phyloP scores from a whole-genome alignment of 2,329 filamentous ascomycete species.

The Didymella lethalis region DNA sequence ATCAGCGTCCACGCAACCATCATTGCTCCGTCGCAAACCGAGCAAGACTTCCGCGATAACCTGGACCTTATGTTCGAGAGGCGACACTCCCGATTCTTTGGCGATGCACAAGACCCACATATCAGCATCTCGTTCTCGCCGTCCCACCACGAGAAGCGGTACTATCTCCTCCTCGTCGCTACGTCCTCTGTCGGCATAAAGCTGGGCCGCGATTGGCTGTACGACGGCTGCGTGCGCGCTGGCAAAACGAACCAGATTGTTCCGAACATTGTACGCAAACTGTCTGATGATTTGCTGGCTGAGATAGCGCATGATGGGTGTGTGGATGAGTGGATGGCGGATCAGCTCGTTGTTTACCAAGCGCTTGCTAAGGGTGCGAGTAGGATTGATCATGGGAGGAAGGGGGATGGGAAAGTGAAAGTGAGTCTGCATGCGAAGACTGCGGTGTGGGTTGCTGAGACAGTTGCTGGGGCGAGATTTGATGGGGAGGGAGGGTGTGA shows the following conservation, averaged over 20 bases:
- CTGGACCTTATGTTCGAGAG: slow-evolving; percentile 37
- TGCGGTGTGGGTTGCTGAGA: slow-evolving; percentile 55
- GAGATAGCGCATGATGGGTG: slow-evolving; percentile 59
- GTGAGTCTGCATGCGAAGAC: slow-evolving; percentile 57
- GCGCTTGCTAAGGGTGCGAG: slow-evolving; percentile 59
- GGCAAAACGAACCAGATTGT: slow-evolving; percentile 39
- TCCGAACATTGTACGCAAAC: slow-evolving; percentile 52
- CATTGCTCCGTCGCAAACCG: slow-evolving; percentile 46
- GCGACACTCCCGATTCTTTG: slow-evolving; percentile 28
- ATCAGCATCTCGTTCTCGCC: slow-evolving; percentile 49
- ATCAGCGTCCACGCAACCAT: slow-evolving; percentile 48
- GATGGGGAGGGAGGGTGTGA: slow-evolving; percentile 49
- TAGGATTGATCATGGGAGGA: slow-evolving; percentile 35
- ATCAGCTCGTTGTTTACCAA: slow-evolving; percentile 68
- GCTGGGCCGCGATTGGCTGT: slow-evolving; percentile 62
- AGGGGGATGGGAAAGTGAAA: slow-evolving; percentile 31
- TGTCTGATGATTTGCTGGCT: slow-evolving; percentile 54
- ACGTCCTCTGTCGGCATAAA: slow-evolving; percentile 58
- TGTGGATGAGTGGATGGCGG: slow-evolving; percentile 64
- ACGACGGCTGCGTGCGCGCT: slow-evolving; percentile 43
- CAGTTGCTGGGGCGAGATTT: slow-evolving; percentile 52
- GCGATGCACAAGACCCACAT: slow-evolving; percentile 15
- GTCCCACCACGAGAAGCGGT: slow-evolving; percentile 54
- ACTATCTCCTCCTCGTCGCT: slow-evolving; percentile 65
- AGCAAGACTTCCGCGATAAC: slow-evolving; percentile 40